phyloP scores from a whole-genome alignment of 371 early-diverging fungal genomes.

The Apophysomyces ossiformis region DNA sequence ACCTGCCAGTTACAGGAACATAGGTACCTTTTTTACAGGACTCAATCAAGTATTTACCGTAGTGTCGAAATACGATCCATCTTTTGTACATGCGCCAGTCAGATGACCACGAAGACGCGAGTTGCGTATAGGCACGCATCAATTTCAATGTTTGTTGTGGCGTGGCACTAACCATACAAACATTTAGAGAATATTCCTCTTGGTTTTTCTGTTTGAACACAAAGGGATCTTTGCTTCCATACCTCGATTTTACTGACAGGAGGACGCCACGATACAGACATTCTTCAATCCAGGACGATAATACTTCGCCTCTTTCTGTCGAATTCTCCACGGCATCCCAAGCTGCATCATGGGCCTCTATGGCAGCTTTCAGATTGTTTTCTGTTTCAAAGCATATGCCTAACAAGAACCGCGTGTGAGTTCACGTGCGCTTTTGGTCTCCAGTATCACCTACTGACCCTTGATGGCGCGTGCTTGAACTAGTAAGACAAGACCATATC shows the following conservation, averaged over 20 bases:
- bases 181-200: background rate
- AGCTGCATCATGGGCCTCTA: constrained; percentile 60
- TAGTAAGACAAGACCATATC: constrained; percentile 62
- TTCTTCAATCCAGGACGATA: constrained; percentile 70
- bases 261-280: constrained; percentile 68
- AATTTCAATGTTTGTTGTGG: constrained; percentile 30
- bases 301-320: constrained; percentile 39
- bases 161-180: constrained; percentile 3
- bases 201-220: constrained; percentile 8
- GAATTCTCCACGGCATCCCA: constrained; percentile 48
- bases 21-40: constrained; percentile 38
- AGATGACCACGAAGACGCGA: constrained; percentile 44
- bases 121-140: constrained; percentile 37
- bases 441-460: constrained; percentile 29
- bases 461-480: constrained; percentile 58
- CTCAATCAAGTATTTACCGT: constrained; percentile 40
- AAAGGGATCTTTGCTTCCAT: constrained; percentile 3
- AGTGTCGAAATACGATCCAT: constrained; percentile 50
- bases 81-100: constrained; percentile 53
- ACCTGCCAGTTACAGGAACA: constrained; percentile 19
- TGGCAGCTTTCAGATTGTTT: constrained; percentile 51
- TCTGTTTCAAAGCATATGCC: constrained; percentile 57
- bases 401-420: constrained; percentile 14
- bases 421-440: background rate
- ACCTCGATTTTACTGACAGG: constrained; percentile 56